Percentiles rank a stretch among this genome's conserved stretches.
These are phyloP conservation scores for Diplodia corticola DNA, from an alignment of 2,329 filamentous ascomycete species.

Conservation along the genomic window DNA sequence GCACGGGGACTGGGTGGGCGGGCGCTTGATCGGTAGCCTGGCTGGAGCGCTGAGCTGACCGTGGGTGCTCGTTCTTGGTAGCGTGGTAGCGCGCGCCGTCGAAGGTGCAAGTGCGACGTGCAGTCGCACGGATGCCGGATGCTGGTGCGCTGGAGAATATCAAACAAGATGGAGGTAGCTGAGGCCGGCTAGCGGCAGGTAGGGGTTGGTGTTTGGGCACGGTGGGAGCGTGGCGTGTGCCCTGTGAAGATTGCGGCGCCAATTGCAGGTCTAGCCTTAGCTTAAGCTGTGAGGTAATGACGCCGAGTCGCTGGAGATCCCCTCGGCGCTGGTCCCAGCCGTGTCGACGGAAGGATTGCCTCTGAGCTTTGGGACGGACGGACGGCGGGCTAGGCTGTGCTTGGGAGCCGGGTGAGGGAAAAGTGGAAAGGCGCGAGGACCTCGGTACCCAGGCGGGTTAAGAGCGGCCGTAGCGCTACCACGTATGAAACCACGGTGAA, in stretches of 20 bases:
- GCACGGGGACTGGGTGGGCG: conserved; percentile 17
- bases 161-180: conserved; percentile 31
- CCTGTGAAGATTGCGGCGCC: conserved; percentile 40
- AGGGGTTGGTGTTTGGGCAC: conserved; percentile 28
- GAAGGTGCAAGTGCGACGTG: conserved; percentile 20
- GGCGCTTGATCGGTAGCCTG: conserved; percentile 20
- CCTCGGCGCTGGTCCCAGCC: conserved; percentile 15
- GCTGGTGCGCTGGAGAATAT: conserved; percentile 23
- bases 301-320: conserved; percentile 25
- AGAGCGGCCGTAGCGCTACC: conserved; percentile 22
- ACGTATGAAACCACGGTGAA: conserved; percentile 23
- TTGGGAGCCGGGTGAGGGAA: conserved; percentile 19
- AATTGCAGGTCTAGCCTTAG: conserved; percentile 35
- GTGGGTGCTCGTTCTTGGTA: conserved; percentile 14
- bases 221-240: conserved; percentile 25
- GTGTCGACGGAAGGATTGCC: conserved; percentile 18
- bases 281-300: conserved; percentile 42
- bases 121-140: conserved; percentile 22
- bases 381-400: conserved; percentile 19
- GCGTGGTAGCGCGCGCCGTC: conserved; percentile 20
- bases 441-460: conserved; percentile 23
- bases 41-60: conserved; percentile 12
- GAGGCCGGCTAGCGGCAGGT: conserved; percentile 34
- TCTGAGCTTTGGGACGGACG: conserved; percentile 20
- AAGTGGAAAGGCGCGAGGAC: conserved; percentile 23